These are phyloP conservation scores for Pichia sp. DNA, from an alignment of 1,139 yeast genomes.

Conservation along the genomic window DNA sequence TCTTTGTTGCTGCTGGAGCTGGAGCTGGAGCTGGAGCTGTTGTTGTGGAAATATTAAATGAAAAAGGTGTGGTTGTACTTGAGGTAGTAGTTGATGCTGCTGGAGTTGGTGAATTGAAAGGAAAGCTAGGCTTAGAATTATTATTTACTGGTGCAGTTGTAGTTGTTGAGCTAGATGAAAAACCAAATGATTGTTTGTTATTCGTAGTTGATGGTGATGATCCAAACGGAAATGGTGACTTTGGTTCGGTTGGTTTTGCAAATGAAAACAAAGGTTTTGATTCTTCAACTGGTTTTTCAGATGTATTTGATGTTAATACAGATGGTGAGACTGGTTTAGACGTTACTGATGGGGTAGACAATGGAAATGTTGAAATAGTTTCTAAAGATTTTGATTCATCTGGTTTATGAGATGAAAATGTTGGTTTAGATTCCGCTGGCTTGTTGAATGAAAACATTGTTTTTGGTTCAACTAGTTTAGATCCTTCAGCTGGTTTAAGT, in stretches of 20 bases:
- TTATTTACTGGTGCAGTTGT: neutral
- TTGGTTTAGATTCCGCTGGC: constrained; percentile 6
- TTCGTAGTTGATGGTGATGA: neutral
- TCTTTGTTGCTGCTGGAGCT: neutral
- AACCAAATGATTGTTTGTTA: neutral
- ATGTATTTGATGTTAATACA: neutral
- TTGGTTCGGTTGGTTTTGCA: neutral
- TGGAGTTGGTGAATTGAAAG: neutral
- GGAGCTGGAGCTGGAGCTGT: neutral
- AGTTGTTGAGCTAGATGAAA: neutral
- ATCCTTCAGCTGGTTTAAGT: neutral
- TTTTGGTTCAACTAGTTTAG: neutral
- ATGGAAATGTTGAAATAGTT: too few species aligned
- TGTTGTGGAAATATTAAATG: neutral
- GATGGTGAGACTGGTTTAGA: too few species aligned
- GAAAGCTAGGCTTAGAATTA: neutral
- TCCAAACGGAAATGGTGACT: neutral
- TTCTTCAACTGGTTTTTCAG: neutral
- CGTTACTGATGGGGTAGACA: too few species aligned
- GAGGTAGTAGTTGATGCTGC: neutral
- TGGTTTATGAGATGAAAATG: too few species aligned
- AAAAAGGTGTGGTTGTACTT: neutral
- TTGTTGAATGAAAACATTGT: neutral
- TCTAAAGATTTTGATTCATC: neutral
- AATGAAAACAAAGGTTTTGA: neutral